Conservation (phyloP, 495 filamentous ascomycete species). For the Aspergillus biplanus region DNA sequence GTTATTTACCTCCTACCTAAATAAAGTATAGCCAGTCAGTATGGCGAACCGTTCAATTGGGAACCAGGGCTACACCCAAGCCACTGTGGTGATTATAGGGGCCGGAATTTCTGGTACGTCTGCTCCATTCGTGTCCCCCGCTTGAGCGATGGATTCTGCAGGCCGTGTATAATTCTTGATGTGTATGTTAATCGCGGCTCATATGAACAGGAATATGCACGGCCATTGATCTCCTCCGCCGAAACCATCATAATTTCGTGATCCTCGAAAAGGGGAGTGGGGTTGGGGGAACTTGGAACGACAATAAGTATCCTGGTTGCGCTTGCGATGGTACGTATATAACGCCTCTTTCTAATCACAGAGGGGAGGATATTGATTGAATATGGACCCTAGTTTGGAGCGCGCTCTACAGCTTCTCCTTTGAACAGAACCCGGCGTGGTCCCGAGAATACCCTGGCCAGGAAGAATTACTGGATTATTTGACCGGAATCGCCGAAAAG, state of each 20-base stretch:
- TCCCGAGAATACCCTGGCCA: conserved; percentile 66
- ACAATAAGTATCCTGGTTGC: conserved; percentile 58
- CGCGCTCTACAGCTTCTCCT: conserved; percentile 65
- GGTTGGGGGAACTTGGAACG: conserved; percentile 60
- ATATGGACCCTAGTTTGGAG: conserved; percentile 42
- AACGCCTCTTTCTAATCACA: background rate
- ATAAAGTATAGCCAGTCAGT: background rate
- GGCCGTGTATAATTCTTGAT: too few species aligned
- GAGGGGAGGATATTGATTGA: conserved; percentile 6
- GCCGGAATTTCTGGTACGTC: conserved; percentile 17
- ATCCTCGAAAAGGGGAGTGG: conserved; percentile 57
- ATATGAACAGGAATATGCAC: conserved; percentile 51
- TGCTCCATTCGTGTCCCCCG: background rate
- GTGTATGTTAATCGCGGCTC: background rate
- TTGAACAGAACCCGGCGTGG: conserved; percentile 68
- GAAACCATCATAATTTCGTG: conserved; percentile 56
- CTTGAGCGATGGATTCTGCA: too few species aligned
- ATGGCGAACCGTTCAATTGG: conserved; percentile 12
- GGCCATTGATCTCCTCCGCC: conserved; percentile 59
- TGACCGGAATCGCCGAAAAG: conserved; percentile 59
- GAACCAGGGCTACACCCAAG: conserved; percentile 16
- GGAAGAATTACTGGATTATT: conserved; percentile 63
- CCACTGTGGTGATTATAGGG: conserved; percentile 20
- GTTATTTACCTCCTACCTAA: background rate
- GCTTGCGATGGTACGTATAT: conserved; percentile 51